phyloP scores from a whole-genome alignment of 192 early-diverging fungal species.

The Borealophlyctis nickersoniae region DNA sequence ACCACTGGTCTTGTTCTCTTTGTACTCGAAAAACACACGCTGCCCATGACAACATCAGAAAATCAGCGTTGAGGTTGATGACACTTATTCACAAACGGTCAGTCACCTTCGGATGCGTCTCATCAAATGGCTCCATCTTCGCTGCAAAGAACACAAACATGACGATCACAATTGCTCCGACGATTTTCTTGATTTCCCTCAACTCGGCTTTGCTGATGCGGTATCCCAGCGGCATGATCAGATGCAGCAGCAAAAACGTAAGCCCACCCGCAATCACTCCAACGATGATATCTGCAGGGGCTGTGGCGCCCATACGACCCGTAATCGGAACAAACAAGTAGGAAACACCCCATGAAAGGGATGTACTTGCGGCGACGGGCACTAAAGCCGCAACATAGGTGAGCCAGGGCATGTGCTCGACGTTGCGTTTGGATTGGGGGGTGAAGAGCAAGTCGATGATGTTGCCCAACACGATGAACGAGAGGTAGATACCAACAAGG shows the following conservation, averaged over 20 bases:
- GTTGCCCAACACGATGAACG: conserved; percentile 16
- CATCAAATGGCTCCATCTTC: no score
- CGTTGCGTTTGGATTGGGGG: background rate
- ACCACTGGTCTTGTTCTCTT: conserved; percentile 59
- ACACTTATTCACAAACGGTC: no score
- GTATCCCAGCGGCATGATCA: conserved; percentile 53
- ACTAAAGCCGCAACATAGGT: conserved; percentile 27
- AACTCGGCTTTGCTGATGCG: conserved; percentile 33
- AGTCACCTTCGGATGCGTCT: conserved; percentile 61
- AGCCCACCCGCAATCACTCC: conserved; percentile 53
- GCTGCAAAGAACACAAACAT: no score
- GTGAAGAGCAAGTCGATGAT: conserved; percentile 21
- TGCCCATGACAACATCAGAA: conserved; percentile 1
- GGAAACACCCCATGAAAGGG: conserved; percentile 28
- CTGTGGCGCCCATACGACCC: conserved; percentile 61
- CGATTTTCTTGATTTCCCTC: background rate
- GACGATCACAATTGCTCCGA: background rate
- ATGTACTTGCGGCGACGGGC: conserved; percentile 15
- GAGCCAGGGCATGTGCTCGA: conserved; percentile 19
- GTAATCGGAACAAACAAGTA: conserved; percentile 69
- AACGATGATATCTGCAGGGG: conserved; percentile 65
- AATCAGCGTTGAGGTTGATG: no score
- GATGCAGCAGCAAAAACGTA: conserved; percentile 34
- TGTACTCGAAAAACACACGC: conserved; percentile 56
- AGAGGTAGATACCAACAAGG: conserved; percentile 15